These are phyloP conservation scores for Begonia masoniana DNA, from an alignment of 306 rosid species.

Conservation along the genomic window DNA sequence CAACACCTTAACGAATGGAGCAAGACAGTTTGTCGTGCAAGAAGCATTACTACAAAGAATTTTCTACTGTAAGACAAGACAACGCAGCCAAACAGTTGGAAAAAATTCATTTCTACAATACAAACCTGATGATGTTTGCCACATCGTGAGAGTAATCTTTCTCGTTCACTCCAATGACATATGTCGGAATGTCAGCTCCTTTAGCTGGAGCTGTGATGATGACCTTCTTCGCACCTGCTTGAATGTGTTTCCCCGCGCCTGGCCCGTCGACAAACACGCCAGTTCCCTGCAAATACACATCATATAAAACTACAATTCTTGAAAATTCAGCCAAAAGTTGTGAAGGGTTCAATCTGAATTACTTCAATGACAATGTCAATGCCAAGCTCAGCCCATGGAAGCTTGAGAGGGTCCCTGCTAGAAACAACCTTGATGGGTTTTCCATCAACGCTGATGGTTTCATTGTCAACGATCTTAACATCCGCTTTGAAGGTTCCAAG, in stretches of 20 bases:
- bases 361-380: slow-evolving; percentile 98
- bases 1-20: slow-evolving; percentile 86
- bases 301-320: neutral
- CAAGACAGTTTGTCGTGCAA: slow-evolving; percentile 94
- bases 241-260: slow-evolving; percentile 96
- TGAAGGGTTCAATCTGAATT: slow-evolving; percentile 4
- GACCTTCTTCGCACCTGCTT: slow-evolving; percentile 98
- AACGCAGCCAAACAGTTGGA: neutral
- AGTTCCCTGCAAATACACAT: slow-evolving; percentile 55
- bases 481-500: slow-evolving; percentile 91
- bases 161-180: slow-evolving; percentile 85
- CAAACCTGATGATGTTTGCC: slow-evolving; percentile 66
- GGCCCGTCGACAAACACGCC: slow-evolving; percentile 99
- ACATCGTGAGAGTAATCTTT: slow-evolving; percentile 58
- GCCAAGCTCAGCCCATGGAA: slow-evolving; percentile 96
- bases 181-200: slow-evolving; percentile 97
- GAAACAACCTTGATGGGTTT: slow-evolving; percentile 85
- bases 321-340: slow-evolving; percentile 1
- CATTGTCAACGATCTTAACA: slow-evolving; percentile 53
- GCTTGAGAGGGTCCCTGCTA: slow-evolving; percentile 86
- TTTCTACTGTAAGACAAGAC: neutral
- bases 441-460: slow-evolving; percentile 81
- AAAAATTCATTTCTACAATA: neutral
- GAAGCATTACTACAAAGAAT: slow-evolving; percentile 74
- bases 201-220: slow-evolving; percentile 98